Base-by-base conservation (phyloP, 345 rosid genomes). In the Sonneratia caseolaris region DNA sequence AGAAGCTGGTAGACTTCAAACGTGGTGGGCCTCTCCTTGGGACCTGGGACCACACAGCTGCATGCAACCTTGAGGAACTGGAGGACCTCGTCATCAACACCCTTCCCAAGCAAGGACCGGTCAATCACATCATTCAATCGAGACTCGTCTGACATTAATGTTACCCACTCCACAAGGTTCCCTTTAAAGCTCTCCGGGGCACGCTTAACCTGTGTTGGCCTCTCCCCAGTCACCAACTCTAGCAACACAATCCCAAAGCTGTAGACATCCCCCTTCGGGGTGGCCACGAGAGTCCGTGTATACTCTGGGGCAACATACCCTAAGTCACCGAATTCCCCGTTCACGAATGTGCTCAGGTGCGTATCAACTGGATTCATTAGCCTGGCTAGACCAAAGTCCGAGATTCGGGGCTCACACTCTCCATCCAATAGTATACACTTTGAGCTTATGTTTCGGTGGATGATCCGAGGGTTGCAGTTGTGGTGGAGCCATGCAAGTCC, bases 401-500 rank as follows among this genome's bases (percentile, higher is more conserved):
- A 94, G 77, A 94, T 86, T 77, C 86, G 87, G 16, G 97, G 91
- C 83, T 94, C 98, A 69, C 83, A 88, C 22, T 90, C 93, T 0
- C 85, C 89, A 80, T 83, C 88, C 82, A 94, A 72, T 73, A 94
- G 74, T 71, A 94, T 91, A 85, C 97, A 88, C 68, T 86, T 94
- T 4, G 98, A 90, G 89, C 98, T 94, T 78, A 94, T 81, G 77
- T 94, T 94, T 37, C 98, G 87, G 78, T 94, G 98, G 72, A 94
- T 79, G 69, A 94, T 91, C 53, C 98, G 93, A 22, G 98, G 98
- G 79, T 86, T 94, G 81, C 97, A 94, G 78, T 77, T 91, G 73
- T 94, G 98, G 77, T 94, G 98, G 66, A 94, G 95, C 97, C 97
- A 94, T 5, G 98, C 98, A 72, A 94, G 80, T 75, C 92, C 96